Evolutionary conservation across 345 rosid genomes (phyloP).

Genomic region (Citrus medica): DNA sequence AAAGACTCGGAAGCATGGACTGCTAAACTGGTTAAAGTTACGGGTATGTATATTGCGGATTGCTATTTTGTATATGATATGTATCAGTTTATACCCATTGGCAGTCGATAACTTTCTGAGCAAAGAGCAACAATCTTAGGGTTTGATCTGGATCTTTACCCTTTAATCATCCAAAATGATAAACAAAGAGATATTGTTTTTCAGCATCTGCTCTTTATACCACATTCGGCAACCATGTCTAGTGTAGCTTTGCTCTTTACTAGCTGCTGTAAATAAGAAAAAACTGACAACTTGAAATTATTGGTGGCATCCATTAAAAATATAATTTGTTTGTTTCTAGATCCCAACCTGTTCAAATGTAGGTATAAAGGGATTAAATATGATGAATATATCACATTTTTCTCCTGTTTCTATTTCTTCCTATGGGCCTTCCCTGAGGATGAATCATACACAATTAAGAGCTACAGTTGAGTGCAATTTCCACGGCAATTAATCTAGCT

Average conservation of each 20-base stretch:
- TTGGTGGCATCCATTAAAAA: neutral
- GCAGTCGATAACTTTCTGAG: neutral
- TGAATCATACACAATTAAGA: neutral
- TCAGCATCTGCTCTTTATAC: neutral
- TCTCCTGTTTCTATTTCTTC: neutral
- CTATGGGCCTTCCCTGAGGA: neutral
- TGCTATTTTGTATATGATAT: slow-evolving; percentile 12
- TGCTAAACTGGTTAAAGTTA: slow-evolving; percentile 94
- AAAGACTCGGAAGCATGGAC: slow-evolving; percentile 79
- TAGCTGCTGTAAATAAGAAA: neutral
- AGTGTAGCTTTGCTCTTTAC: neutral
- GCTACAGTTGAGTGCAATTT: neutral
- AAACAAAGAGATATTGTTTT: neutral
- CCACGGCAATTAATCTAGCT: neutral
- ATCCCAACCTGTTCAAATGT: neutral
- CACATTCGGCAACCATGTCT: neutral
- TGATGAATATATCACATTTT: neutral
- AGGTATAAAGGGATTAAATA: neutral
- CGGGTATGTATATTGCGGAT: slow-evolving; percentile 45
- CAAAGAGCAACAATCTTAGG: neutral
- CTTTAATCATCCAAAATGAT: neutral
- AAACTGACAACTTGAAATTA: neutral
- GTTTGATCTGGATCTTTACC: neutral
- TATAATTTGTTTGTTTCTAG: neutral
- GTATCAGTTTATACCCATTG: slow-evolving; percentile 2